Evolutionary conservation across 768 basidiomycete genomes (phyloP).

Genomic region (Amanita phalloides): DNA sequence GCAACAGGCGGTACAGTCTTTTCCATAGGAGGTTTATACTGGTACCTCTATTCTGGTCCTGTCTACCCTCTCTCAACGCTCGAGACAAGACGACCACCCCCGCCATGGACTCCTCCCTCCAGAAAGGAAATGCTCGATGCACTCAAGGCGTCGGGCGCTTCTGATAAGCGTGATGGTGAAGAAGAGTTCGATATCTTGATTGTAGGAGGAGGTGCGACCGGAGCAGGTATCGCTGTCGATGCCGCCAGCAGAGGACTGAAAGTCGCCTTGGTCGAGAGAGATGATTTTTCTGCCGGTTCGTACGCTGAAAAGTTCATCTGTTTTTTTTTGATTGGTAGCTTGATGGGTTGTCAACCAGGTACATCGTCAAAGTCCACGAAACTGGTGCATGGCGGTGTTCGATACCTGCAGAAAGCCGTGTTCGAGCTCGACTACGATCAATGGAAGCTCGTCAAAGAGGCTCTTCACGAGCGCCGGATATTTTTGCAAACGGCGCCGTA

Average conservation of each 20-base stretch:
- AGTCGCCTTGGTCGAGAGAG: constrained; percentile 88
- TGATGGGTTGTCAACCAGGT: constrained; percentile 33
- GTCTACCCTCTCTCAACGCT: constrained; percentile 53
- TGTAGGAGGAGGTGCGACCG: constrained; percentile 93
- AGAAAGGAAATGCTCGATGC: constrained; percentile 53
- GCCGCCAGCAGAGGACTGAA: constrained; percentile 86
- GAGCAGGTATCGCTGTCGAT: constrained; percentile 93
- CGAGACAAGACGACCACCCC: constrained; percentile 61
- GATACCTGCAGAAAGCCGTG: constrained; percentile 95
- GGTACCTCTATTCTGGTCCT: constrained; percentile 66
- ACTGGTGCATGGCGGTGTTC: constrained; percentile 94
- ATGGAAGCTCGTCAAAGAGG: constrained; percentile 93
- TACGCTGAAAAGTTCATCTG: background rate
- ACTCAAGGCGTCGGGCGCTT: constrained; percentile 34
- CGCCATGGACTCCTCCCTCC: constrained; percentile 70
- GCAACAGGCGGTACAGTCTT: constrained; percentile 42
- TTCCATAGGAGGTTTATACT: constrained; percentile 50
- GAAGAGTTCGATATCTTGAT: constrained; percentile 67
- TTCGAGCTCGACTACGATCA: constrained; percentile 95
- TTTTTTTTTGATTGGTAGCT: background rate
- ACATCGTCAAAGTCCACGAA: constrained; percentile 98
- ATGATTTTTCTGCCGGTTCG: constrained; percentile 84
- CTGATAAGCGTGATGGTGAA: constrained; percentile 4
- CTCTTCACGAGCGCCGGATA: constrained; percentile 83
- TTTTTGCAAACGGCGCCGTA: constrained; percentile 97